Percentiles rank a stretch among this genome's conserved stretches.
Conservation (phyloP, 1,284 basidiomycete genomes). For the Leccinum subspadiceum region DNA sequence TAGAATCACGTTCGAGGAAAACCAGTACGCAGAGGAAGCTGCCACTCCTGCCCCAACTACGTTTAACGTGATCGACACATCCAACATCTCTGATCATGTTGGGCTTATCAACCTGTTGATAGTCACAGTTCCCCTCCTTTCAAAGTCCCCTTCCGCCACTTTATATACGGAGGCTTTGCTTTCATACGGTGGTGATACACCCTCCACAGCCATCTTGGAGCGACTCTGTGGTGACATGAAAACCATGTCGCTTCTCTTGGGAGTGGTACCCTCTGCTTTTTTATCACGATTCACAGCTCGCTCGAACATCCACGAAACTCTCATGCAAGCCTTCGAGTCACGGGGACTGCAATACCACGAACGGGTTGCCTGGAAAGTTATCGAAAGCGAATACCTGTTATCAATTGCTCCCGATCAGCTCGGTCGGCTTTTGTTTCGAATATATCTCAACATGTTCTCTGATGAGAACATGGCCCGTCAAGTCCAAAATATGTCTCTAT, state of each 20-base stretch:
- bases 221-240: slow-evolving; percentile 39
- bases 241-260: slow-evolving; percentile 41
- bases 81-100: slow-evolving; percentile 47
- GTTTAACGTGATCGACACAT: slow-evolving; percentile 56
- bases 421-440: slow-evolving; percentile 39
- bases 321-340: slow-evolving; percentile 3
- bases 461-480: slow-evolving; percentile 14
- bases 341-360: slow-evolving; percentile 40
- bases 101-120: slow-evolving; percentile 50
- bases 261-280: slow-evolving; percentile 41
- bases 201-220: slow-evolving; percentile 34
- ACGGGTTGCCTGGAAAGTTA: slow-evolving; percentile 42
- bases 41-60: slow-evolving; percentile 32
- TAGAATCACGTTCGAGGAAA: slow-evolving; percentile 34
- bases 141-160: slow-evolving; percentile 26
- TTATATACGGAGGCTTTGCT: slow-evolving; percentile 47
- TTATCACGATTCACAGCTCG: slow-evolving; percentile 40
- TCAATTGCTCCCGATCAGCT: slow-evolving; percentile 34
- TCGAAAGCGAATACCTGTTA: slow-evolving; percentile 17
- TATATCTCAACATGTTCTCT: slow-evolving; percentile 49
- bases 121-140: slow-evolving; percentile 38
- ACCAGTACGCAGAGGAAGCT: slow-evolving; percentile 31
- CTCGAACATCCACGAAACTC: slow-evolving; percentile 43
- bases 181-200: slow-evolving; percentile 21
- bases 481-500: slow-evolving; percentile 1